Evolutionary conservation across 2,329 filamentous ascomycete genomes (phyloP), one percentile per base, ranked within the genome.

Genomic region (Colletotrichum chlorophyti): DNA sequence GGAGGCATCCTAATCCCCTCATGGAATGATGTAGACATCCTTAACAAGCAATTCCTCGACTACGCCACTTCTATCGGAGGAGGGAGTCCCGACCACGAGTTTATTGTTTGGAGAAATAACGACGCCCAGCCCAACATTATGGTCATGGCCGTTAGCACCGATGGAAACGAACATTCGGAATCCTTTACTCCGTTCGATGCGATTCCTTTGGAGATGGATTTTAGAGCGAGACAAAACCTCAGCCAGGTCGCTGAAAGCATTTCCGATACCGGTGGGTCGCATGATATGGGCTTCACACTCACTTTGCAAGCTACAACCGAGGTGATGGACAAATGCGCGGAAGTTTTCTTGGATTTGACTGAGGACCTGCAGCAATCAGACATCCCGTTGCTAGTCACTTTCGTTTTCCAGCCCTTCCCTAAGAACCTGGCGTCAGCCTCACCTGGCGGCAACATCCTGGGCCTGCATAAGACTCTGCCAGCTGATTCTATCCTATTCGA

Each of bases 391-490:
- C 59, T 54, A 3, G 43, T 64, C 14, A 46, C 47, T n/a, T 64
- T 65, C 15, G 59, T 51, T 9, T 50, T 57, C 23, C 58, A 57
- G 27, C 58, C 52, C 14, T 35, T 60, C 0, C 19, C 46, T 14
- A 62, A 65, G 42, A 53, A 55, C 41, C 45, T 60, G 14, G 51
- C 45, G 21, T n/a, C 34, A 11, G 59, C 60, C 29, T 41, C 32
- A 6, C 35, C 60, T 1, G 55, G 51, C 35, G 9, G 21, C 7
- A 58, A 49, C 42, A 23, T 58, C 26, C 37, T 49, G 2, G 58
- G 53, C 9, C 46, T 41, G 14, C 42, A 61, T 6, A 6, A 53
- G 11, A 52, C 46, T 19, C 43, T 58, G 24, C 42, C 47, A 3
- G 19, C 48, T 0, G 32, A 58, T 21, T 61, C 58, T 1, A 32